Evolutionary conservation across 108 stramenopile genomes (phyloP).

Genomic region (Cyclostephanos tholiformis): DNA sequence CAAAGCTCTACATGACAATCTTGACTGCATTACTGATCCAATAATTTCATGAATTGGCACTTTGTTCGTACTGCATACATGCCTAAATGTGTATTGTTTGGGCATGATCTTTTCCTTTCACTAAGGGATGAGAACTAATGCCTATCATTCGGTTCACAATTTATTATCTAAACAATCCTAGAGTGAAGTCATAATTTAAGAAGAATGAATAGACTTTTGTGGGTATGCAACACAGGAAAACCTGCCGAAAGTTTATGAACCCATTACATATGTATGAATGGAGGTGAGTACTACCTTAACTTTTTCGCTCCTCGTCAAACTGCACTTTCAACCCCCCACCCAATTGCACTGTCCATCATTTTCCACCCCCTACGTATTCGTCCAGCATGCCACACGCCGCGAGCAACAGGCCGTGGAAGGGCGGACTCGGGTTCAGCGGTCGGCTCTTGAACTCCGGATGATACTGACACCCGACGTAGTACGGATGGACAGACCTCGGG

Average conservation of each 20-base stretch:
- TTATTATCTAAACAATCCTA: no score
- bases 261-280: background rate
- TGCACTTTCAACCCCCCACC: background rate
- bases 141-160: no score
- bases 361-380: slow-evolving; percentile 43
- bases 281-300: background rate
- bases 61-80: no score
- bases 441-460: slow-evolving; percentile 98
- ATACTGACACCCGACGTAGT: slow-evolving; percentile 98
- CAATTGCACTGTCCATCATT: background rate
- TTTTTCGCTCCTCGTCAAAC: background rate
- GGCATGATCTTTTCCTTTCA: no score
- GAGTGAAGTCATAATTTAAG: no score
- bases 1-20: no score
- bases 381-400: slow-evolving; percentile 83
- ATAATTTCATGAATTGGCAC: no score
- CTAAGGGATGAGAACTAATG: no score
- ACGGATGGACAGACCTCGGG: slow-evolving; percentile 86
- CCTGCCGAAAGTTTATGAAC: background rate
- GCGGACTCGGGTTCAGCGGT: slow-evolving; percentile 95
- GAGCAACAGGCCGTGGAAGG: slow-evolving; percentile 93
- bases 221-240: no score
- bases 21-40: no score
- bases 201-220: no score
- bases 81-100: no score